These are phyloP conservation scores for Perkinsus chesapeaki DNA, from an alignment of 169 alveolate species.

Conservation along the genomic window DNA sequence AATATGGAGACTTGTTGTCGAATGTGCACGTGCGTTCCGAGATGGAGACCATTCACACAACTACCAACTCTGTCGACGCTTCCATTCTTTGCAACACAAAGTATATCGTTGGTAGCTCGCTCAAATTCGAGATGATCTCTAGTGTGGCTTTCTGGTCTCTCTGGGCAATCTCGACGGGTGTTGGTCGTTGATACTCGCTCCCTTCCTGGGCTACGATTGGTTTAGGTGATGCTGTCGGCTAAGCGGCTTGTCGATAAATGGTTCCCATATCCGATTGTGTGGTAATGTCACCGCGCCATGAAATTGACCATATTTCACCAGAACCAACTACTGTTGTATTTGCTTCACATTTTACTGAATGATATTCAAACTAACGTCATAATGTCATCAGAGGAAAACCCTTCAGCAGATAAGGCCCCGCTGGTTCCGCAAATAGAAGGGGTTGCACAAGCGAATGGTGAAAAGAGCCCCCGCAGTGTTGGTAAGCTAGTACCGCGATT, in stretches of 20 bases:
- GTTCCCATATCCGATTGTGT: background rate
- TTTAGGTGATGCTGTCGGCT: background rate
- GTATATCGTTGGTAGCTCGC: no score
- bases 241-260: background rate
- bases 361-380: background rate
- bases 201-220: no score
- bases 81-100: no score
- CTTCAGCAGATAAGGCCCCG: background rate
- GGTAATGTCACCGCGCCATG: background rate
- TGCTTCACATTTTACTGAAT: background rate
- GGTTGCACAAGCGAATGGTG: background rate
- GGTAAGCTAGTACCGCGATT: background rate
- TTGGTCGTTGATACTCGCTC: no score
- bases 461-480: background rate
- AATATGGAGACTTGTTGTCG: no score
- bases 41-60: no score
- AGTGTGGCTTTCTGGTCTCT: no score
- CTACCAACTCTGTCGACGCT: no score
- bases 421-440: background rate
- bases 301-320: background rate
- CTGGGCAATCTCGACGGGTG: no score
- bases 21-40: no score
- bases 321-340: background rate
- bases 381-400: background rate
- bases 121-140: no score